Conservation (phyloP, 495 filamentous ascomycete species). For the Podospora pseudocomata region DNA sequence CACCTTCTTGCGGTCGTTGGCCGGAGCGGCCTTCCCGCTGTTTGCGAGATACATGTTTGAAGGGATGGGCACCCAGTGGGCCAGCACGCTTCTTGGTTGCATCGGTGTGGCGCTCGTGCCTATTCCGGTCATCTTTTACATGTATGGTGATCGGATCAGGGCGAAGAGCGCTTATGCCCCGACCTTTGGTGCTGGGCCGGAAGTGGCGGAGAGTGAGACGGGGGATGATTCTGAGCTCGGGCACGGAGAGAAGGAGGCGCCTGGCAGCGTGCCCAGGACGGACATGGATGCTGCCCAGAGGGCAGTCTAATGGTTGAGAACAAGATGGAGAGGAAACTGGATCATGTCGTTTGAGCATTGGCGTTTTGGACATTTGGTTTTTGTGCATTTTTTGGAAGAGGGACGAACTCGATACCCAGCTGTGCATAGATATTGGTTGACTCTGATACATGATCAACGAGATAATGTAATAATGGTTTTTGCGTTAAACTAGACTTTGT, state of each 20-base stretch:
- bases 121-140: conserved; percentile 65
- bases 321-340: not conserved
- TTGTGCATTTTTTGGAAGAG: not conserved
- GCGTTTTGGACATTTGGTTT: not conserved
- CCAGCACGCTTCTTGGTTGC: conserved; percentile 70
- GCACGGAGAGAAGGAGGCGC: not conserved
- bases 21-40: conserved; percentile 75
- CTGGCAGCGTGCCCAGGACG: not conserved
- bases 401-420: not conserved
- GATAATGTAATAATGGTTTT: not conserved
- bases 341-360: not conserved
- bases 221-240: conserved; percentile 1
- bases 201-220: not conserved
- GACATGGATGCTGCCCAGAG: not conserved
- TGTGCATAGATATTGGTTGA: conserved; percentile 1
- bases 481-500: not conserved
- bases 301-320: not conserved
- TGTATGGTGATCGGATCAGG: conserved; percentile 62
- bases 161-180: conserved; percentile 66
- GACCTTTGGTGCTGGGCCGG: conserved; percentile 30
- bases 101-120: conserved; percentile 66
- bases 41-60: conserved; percentile 81
- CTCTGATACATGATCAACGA: not conserved
- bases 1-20: conserved; percentile 76
- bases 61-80: conserved; percentile 72